phyloP scores from a whole-genome alignment of 441 rosid genomes.

The Populus tomentosa region DNA sequence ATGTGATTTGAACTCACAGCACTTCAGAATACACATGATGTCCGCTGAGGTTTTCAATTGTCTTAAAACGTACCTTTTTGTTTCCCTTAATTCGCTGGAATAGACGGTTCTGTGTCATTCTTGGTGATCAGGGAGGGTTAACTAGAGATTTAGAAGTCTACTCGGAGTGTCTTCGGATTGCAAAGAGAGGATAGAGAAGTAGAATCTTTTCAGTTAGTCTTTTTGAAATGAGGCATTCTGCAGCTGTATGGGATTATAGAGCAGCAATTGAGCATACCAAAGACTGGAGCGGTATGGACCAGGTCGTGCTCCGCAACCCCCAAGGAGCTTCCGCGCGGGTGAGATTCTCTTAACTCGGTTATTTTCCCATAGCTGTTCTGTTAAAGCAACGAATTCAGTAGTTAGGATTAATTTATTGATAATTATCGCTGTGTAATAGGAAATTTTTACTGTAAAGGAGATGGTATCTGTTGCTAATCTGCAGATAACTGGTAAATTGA shows the following conservation, averaged over 20 bases:
- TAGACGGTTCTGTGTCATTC: neutral
- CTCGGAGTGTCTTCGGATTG: neutral
- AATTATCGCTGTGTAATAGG: too few species aligned
- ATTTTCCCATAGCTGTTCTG: neutral
- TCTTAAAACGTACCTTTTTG: neutral
- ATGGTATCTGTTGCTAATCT: neutral
- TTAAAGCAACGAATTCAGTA: neutral
- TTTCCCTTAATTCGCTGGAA: slow-evolving; percentile 10
- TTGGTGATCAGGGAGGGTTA: neutral
- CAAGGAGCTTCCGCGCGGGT: slow-evolving; percentile 77
- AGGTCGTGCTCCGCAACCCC: slow-evolving; percentile 57
- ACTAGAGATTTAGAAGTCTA: neutral
- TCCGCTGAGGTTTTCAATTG: neutral
- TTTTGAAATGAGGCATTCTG: slow-evolving; percentile 61
- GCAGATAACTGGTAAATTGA: neutral
- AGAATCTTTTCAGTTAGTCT: neutral
- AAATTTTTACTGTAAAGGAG: neutral
- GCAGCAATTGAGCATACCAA: slow-evolving; percentile 58
- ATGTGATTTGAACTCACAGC: neutral
- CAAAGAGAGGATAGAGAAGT: neutral
- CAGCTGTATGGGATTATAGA: slow-evolving; percentile 67
- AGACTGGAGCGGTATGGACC: slow-evolving; percentile 78
- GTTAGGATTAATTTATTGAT: neutral
- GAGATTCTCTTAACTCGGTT: slow-evolving; percentile 9
- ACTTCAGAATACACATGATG: neutral